Evolutionary conservation across 108 stramenopile genomes (phyloP).

Genomic region (Skeletonema potamos): DNA sequence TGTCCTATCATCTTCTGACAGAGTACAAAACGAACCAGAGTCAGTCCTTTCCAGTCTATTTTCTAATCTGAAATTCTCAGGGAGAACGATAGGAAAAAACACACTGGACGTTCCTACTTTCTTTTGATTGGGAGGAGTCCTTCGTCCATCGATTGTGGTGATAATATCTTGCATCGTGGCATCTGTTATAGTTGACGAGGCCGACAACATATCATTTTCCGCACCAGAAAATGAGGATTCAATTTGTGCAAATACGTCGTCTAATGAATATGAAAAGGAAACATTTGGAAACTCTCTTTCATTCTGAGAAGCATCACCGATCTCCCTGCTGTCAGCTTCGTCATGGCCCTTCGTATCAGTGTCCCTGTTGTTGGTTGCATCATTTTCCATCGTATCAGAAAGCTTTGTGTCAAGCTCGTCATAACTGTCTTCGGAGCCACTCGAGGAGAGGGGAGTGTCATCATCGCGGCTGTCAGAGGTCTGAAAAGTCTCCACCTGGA

Average conservation of each 20-base stretch:
- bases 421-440: not conserved
- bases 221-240: not conserved
- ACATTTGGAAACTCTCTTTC: not conserved
- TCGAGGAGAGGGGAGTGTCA: not conserved
- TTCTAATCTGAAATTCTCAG: not conserved
- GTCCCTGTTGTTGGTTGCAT: not conserved
- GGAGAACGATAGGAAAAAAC: not conserved
- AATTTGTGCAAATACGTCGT: not conserved
- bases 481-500: not conserved
- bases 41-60: not conserved
- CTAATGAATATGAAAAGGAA: not conserved
- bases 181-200: not conserved
- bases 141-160: not conserved
- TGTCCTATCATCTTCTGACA: not conserved
- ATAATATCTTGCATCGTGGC: not conserved
- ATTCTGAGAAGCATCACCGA: not conserved
- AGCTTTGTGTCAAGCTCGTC: not conserved
- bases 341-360: not conserved
- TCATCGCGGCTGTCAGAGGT: not conserved
- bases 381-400: not conserved
- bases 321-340: not conserved
- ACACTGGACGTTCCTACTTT: not conserved
- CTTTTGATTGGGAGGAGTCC: not conserved
- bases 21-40: not conserved
- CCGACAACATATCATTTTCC: not conserved